Evolutionary conservation across 305 asterid species (phyloP), one percentile per base, ranked within the genome.

Genomic region (Fraxinus ornus): DNA sequence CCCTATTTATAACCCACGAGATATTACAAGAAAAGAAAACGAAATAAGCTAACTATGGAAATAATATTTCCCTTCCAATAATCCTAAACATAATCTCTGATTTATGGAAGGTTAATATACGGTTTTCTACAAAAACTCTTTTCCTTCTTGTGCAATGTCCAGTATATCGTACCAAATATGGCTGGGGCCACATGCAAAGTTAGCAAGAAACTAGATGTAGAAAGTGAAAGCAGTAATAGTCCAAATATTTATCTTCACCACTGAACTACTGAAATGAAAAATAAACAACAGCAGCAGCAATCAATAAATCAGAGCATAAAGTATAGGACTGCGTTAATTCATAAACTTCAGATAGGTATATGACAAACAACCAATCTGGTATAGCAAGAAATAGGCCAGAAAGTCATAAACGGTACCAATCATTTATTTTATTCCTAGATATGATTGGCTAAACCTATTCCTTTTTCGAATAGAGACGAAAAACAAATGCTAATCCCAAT

Each of bases 401-500:
- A 17, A 0, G 32, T 62, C 71, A 24, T 66, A 13, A 68, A 68
- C 36, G 17, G 75, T 68, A 68, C 37, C 12, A 5, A 26, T 28
- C 75, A 24, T 68, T 68, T 68, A 68, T 68, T 68, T 68, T 28
- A 68, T 28, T 33, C 75, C 75, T 26, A 33, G 35, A 47, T 17
- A 47, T 47, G 19, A 47, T 13, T 47, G 19, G 57, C 57, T 47
- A 13, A 78, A 78, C 76, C 76, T 84, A 76, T 26, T 80, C 81
- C 55, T 76, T 70, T 62, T 81, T 80, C 75, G 73, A 71, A 72
- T 77, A 62, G 83, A 64, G 66, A 77, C 89, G 88, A 8, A 78
- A 57, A 71, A 82, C 86, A 17, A 80, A 79, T 0, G 92, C 92
- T 22, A 83, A 49, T 28, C 84, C 90, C 81, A 87, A 37, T 28